Conservation (phyloP, 2,329 filamentous ascomycete species). For the Aureobasidium musti region DNA sequence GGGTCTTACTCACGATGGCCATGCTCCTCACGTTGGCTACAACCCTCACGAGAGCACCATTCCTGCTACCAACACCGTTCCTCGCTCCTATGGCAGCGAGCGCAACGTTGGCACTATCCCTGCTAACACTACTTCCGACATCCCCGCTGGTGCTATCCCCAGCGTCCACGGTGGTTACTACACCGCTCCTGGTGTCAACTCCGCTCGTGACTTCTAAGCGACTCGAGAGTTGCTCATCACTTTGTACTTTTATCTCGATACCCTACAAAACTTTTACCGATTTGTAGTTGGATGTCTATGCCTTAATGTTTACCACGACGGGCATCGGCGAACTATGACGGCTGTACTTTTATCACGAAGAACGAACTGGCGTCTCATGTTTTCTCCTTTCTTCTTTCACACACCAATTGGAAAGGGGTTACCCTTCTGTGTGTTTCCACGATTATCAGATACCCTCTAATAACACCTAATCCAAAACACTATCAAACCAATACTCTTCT, state of each 20-base stretch:
- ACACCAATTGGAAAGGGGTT: slow-evolving; percentile 5
- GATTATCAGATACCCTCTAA: slow-evolving; percentile 20
- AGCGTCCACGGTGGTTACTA: slow-evolving; percentile 48
- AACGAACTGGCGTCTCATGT: neutral
- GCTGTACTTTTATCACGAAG: slow-evolving; percentile 21
- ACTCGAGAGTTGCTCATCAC: neutral
- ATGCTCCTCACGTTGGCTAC: slow-evolving; percentile 36
- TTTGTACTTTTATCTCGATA: slow-evolving; percentile 4
- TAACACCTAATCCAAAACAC: slow-evolving; percentile 6
- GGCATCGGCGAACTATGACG: neutral
- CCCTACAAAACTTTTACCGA: neutral
- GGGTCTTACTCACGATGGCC: slow-evolving; percentile 31
- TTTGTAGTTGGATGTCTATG: neutral
- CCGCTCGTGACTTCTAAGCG: slow-evolving; percentile 21
- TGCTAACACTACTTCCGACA: neutral
- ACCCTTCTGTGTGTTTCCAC: neutral
- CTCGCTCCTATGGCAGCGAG: neutral
- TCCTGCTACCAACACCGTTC: slow-evolving; percentile 12
- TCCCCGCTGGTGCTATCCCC: slow-evolving; percentile 35
- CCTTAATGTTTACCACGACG: neutral
- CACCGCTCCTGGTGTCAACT: slow-evolving; percentile 43
- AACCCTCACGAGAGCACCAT: slow-evolving; percentile 44
- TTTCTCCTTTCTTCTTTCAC: neutral
- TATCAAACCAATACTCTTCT: neutral
- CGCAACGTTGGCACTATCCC: neutral